Conservation (phyloP, 768 basidiomycete species). For the Termitomyces sp. region DNA sequence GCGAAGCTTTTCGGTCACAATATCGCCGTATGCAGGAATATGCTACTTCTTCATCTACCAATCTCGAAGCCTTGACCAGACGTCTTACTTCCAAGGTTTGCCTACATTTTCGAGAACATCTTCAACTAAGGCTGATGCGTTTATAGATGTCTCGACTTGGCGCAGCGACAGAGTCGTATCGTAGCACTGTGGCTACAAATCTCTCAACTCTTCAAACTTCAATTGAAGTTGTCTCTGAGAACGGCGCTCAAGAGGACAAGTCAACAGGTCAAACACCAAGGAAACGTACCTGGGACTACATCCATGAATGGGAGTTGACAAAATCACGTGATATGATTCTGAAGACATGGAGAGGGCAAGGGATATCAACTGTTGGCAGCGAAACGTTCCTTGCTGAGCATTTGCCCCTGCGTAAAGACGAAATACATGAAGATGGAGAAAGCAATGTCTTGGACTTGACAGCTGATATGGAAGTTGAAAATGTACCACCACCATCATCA, state of each 20-base stretch:
- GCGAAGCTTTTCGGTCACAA: conserved; percentile 43
- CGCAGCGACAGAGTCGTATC: conserved; percentile 36
- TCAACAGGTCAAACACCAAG: conserved; percentile 73
- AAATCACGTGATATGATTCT: conserved; percentile 56
- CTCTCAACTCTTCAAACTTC: conserved; percentile 46
- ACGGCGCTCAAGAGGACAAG: conserved; percentile 57
- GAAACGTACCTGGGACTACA: conserved; percentile 67
- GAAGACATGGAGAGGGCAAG: conserved; percentile 38
- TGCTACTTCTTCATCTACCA: conserved; percentile 43
- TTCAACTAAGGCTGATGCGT: background rate
- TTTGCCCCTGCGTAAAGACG: conserved; percentile 25
- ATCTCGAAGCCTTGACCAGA: conserved; percentile 17
- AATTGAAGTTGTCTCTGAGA: conserved; percentile 43
- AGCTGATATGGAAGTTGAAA: conserved; percentile 10
- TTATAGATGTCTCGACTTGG: conserved; percentile 36
- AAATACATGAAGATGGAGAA: conserved; percentile 20
- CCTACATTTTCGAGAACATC: background rate
- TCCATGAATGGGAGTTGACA: conserved; percentile 69
- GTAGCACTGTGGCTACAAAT: conserved; percentile 32
- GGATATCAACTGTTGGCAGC: conserved; percentile 19
- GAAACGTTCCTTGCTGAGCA: conserved; percentile 34
- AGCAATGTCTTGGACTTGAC: conserved; percentile 6
- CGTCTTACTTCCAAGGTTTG: conserved; percentile 50
- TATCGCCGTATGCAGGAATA: conserved; percentile 46
- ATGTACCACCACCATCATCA: conserved; percentile 5